Conservation (phyloP, 2,329 filamentous ascomycete species). For the Zymoseptoria tritici region DNA sequence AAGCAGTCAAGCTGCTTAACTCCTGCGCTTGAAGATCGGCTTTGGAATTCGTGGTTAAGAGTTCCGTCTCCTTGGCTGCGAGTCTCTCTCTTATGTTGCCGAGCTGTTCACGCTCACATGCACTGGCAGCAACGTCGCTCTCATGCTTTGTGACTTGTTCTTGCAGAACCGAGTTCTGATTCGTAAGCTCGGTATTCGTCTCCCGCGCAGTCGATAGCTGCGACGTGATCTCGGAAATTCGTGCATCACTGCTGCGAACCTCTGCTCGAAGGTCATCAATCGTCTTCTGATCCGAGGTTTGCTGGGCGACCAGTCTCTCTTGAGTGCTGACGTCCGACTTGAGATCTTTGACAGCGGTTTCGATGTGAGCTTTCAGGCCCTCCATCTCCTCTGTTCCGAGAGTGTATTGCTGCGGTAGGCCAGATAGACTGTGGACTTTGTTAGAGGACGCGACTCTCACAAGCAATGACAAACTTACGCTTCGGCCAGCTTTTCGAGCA, state of each 20-base stretch:
- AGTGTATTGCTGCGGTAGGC: neutral
- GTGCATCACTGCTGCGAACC: constrained; percentile 6
- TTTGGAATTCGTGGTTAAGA: constrained; percentile 2
- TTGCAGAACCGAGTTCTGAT: constrained; percentile 6
- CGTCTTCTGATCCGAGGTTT: constrained; percentile 10
- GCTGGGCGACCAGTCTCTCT: constrained; percentile 13
- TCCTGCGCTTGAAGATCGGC: constrained; percentile 2
- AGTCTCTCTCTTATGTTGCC: constrained; percentile 4
- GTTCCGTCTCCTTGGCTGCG: neutral
- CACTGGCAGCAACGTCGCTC: neutral
- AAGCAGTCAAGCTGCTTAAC: neutral
- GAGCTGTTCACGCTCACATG: neutral
- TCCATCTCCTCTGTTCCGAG: neutral
- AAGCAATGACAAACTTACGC: constrained; percentile 5
- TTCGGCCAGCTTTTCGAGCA: constrained; percentile 14
- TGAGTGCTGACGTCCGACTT: constrained; percentile 12
- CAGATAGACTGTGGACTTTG: neutral
- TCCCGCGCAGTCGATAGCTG: constrained; percentile 3
- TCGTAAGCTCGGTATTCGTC: constrained; percentile 5
- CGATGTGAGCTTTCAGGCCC: constrained; percentile 8
- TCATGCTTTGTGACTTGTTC: constrained; percentile 2
- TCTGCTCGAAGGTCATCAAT: constrained; percentile 13
- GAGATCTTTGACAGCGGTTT: constrained; percentile 14
- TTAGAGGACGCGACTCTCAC: neutral
- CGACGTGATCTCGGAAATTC: neutral